Evolutionary conservation across 2,329 filamentous ascomycete genomes (phyloP), one percentile per base, ranked within the genome.

Genomic region (Aspergillus quadricinctus): DNA sequence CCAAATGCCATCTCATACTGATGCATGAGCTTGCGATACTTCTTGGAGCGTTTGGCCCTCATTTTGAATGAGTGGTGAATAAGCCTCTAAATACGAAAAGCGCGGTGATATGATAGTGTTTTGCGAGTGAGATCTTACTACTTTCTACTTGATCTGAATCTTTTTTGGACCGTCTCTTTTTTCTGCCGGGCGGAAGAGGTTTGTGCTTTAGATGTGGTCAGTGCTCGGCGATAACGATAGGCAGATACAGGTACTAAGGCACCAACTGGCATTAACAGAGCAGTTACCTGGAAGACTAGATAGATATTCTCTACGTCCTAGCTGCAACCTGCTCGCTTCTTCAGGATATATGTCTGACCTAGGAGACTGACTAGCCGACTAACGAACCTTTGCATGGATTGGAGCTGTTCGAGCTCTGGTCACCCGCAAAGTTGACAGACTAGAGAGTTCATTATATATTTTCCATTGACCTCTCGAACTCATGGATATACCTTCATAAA

Each of bases 21-120:
- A 76, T 91, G 88, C 87, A 99, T 95, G 69, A 97, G 86, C 85
- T 97, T 97, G 70, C 87, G 85, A 73, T 91, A 92, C 67, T 88
- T 86, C 75, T 89, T 88, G 45, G 80, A 81, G 58, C 84, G 80
- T 76, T 89, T 90, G 53, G 85, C 86, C 68, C 85, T 81, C 84
- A 88, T 89, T 50, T 66, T 82, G 73, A 64, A 71, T 68, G 68
- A 51, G n/a, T 31, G 41, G 40, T 43, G 41, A 48, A 52, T 49
- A 49, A n/a, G 54, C 31, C 48, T 28, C 25, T 29, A 56, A 59
- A 48, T 56, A 50, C 51, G 54, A 48, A 2, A 41, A 28, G 57
- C 25, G 51, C 45, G 52, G 19, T 45, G 48, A 29, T 43, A 54
- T 50, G 54, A 53, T 50, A 50, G 53, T 37, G 31, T 54, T 55